A percentile compares a stretch with the other conserved stretches of the same genome.
These are phyloP conservation scores for Citrullus colocynthis DNA, from an alignment of 306 rosid genomes.

Conservation along the genomic window DNA sequence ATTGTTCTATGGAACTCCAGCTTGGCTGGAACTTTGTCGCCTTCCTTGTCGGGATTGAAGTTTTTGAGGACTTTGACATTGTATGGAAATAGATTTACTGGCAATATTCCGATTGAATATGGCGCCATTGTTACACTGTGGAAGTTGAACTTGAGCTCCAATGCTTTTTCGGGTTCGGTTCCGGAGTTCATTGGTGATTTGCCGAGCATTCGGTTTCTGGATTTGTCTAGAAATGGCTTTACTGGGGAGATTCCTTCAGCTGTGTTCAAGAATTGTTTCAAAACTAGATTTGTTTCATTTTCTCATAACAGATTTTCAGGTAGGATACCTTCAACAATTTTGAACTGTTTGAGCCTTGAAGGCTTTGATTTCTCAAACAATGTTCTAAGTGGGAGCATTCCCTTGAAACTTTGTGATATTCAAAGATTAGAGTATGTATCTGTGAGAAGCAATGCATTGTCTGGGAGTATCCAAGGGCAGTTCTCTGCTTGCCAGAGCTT, in stretches of 20 bases:
- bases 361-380: constrained; percentile 94
- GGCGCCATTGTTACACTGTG: constrained; percentile 55
- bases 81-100: constrained; percentile 68
- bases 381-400: constrained; percentile 62
- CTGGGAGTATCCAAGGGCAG: constrained; percentile 45
- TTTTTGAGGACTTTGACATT: constrained; percentile 67
- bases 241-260: constrained; percentile 66
- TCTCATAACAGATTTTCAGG: constrained; percentile 70
- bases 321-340: constrained; percentile 53
- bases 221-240: constrained; percentile 78
- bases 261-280: constrained; percentile 60
- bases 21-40: constrained; percentile 59
- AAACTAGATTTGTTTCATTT: constrained; percentile 68
- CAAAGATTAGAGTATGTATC: constrained; percentile 57
- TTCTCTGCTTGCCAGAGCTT: constrained; percentile 53
- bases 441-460: constrained; percentile 57
- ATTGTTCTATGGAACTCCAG: constrained; percentile 81
- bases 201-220: constrained; percentile 64
- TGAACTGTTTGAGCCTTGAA: constrained; percentile 66
- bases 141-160: constrained; percentile 88
- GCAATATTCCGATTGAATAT: constrained; percentile 59
- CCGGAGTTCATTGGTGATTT: constrained; percentile 86
- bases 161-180: constrained; percentile 68
- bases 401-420: constrained; percentile 48
- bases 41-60: constrained; percentile 65